Evolutionary conservation across 805 yeast genomes (phyloP).

Genomic region (Pichia scutulata): DNA sequence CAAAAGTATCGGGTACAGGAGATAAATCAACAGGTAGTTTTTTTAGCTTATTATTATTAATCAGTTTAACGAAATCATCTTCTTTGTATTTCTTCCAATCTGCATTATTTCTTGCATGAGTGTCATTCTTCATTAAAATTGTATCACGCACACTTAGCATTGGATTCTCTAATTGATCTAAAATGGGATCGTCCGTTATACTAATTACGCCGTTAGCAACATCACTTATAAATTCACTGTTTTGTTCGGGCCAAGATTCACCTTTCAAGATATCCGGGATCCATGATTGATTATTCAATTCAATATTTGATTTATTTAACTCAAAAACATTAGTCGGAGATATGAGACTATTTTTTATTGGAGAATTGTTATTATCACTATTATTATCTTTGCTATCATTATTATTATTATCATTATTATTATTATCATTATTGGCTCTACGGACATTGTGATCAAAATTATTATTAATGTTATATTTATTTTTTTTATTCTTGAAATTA

Average conservation of each 20-base stretch:
- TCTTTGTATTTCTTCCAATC: slow-evolving; percentile 25
- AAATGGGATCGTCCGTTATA: not conserved
- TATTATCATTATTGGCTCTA: not conserved
- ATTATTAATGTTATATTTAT: not conserved
- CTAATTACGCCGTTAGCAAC: not conserved
- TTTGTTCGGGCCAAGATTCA: slow-evolving; percentile 22
- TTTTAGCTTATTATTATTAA: slow-evolving; percentile 15
- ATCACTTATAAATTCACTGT: not conserved
- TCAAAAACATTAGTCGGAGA: not conserved
- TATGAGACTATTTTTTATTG: not conserved
- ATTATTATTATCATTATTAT: not conserved
- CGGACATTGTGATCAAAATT: not conserved
- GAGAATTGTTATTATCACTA: not conserved
- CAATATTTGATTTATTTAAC: not conserved
- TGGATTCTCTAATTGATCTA: slow-evolving; percentile 11
- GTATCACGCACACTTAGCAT: slow-evolving; percentile 20
- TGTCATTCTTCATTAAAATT: slow-evolving; percentile 15
- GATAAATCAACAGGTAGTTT: slow-evolving; percentile 15
- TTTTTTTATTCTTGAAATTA: slow-evolving; percentile 8
- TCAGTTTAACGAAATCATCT: slow-evolving; percentile 16
- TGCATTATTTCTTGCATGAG: slow-evolving; percentile 19
- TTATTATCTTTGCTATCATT: not conserved
- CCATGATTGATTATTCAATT: slow-evolving; percentile 13
- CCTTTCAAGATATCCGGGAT: slow-evolving; percentile 21
- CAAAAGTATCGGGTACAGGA: slow-evolving; percentile 25